Evolutionary conservation across 2,329 filamentous ascomycete genomes (phyloP), one percentile per base, ranked within the genome.

Genomic region (Aureobasidium melanogenum): DNA sequence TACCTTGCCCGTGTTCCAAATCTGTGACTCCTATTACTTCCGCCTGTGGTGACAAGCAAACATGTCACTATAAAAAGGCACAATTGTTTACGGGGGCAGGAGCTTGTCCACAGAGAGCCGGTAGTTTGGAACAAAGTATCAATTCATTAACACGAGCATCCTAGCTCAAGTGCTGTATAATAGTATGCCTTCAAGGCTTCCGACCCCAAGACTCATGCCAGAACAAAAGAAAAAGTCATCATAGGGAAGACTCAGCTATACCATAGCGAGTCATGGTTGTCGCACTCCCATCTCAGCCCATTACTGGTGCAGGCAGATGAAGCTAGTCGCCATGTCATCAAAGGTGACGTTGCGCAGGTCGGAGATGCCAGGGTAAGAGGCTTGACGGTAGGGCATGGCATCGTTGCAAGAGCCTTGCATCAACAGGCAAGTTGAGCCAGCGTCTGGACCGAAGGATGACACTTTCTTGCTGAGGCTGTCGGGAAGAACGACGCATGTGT

Each of bases 331-430:
- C 19, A 36, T 51, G 47, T 59, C 43, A 39, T 62, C 47, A 24
- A 50, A 57, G n/a, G 46, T 52, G 1, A 26, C 19, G 14, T 51
- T 51, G n/a, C 32, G 32, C n/a, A 62, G 24, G 32, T 62, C 54
- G 5, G 55, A 24, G 24, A 44, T 17, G 4, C 61, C 61, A 5
- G 61, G 61, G 36, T 44, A 51, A 32, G 9, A 19, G 7, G 28
- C 48, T 32, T 28, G 15, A 2, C 44, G 19, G 47, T 52, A 58
- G 3, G 44, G 38, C 15, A n/a, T 22, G 7, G 22, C 12, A 8
- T 36, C 61, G 47, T 62, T 51, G 46, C 61, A 62, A 15, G 52
- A 38, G 7, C 54, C 54, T 24, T 46, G 38, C 54, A 59, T 59
- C 17, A 62, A 32, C 19, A 47, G 17, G 22, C 61, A 62, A 9